Base-by-base conservation (phyloP, 148 eudicot genomes). In the Camellia lanceoleosa region DNA sequence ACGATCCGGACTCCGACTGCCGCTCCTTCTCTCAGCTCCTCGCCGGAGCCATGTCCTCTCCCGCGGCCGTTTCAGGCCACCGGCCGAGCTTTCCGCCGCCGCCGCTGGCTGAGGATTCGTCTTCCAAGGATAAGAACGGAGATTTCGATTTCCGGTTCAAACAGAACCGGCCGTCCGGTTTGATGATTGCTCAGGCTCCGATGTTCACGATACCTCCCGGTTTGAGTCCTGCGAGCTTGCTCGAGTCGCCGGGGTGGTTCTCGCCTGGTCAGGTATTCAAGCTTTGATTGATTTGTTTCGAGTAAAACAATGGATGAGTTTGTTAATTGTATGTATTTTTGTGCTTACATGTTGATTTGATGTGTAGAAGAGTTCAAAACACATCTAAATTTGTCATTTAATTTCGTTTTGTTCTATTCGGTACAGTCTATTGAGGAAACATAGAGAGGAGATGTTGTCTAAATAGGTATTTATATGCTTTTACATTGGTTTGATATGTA, bases 1-100 rank as follows among this genome's bases (percentile, higher is more conserved):
- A 84, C 69, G 98, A 92, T 59, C 89, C 93, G 5, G 92, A 90
- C 11, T 79, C 85, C 3, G 94, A 92, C 19, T 90, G 85, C 74
- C 89, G 94, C 7, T 89, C 95, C 18, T 94, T 94, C 80, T 94
- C 95, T 68, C 95, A 92, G 90, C 90, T 94, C 2, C 89, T 94
- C n/a, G 93, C 95, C 62, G 97, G 97, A 3, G 95, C 92, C 80
- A 84, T 84, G 86, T 47, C 83, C 23, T 85, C 92, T 5, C 92
- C 91, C 15, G 80, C 83, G 16, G 77, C 80, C 7, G 64, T 72
- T 11, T 42, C 73, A 6, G 68, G 60, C 49, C 62, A 41, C 4
- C 55, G 81, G 46, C 85, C 82, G n/a, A 73, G 67, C 11, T 55
- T 78, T 63, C 77, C 18, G 23, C 78, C 64, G 47, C 14, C 71